A percentile compares a stretch with the other conserved stretches of the same genome.
Evolutionary conservation across 2,329 filamentous ascomycete species (phyloP).

Genomic region (Cytospora paraplurivora): DNA sequence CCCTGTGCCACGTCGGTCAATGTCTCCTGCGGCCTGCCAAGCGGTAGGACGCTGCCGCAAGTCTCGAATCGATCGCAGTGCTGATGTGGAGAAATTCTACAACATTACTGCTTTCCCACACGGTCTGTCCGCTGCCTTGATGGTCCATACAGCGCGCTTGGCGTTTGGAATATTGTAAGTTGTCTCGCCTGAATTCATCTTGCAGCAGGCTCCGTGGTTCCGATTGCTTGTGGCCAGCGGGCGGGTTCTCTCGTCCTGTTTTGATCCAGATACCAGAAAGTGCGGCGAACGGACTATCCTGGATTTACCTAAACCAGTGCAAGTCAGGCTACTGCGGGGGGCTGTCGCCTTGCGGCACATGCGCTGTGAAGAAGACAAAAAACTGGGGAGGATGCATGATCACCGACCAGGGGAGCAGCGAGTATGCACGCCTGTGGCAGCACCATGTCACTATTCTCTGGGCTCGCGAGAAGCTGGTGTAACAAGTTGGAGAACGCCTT

Average conservation of each 20-base stretch:
- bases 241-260: conserved; percentile 3
- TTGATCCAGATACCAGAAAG: neutral
- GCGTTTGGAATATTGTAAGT: neutral
- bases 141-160: neutral
- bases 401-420: neutral
- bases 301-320: neutral
- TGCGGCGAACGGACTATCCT: too few species aligned
- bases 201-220: neutral
- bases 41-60: conserved; percentile 2
- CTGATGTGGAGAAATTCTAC: neutral
- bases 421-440: neutral
- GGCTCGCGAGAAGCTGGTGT: neutral
- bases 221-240: conserved; percentile 3
- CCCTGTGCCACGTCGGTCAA: neutral
- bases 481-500: neutral
- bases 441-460: neutral
- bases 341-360: neutral
- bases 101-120: neutral
- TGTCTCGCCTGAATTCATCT: neutral
- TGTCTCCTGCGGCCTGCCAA: neutral
- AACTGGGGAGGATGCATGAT: neutral
- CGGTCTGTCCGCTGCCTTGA: neutral
- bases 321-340: neutral
- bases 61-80: neutral
- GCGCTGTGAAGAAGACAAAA: neutral